These are phyloP conservation scores for Triticum urartu DNA, from an alignment of 176 grass and related monocot species.

Conservation along the genomic window DNA sequence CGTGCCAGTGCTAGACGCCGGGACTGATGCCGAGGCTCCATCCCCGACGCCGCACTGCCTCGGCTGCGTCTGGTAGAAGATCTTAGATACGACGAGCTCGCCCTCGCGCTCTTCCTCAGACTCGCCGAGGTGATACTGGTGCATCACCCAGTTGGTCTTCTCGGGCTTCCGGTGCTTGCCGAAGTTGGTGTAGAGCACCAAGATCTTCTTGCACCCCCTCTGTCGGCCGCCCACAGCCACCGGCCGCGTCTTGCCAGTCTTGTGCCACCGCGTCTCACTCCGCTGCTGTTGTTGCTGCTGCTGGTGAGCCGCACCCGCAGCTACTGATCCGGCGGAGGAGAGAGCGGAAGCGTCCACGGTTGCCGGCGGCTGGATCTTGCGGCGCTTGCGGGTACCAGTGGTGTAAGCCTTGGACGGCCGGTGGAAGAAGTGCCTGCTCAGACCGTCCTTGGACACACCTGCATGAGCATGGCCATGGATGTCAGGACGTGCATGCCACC, in stretches of 20 bases:
- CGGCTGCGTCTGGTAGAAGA: conserved; percentile 96
- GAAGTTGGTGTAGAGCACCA: conserved; percentile 95
- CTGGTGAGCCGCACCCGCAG: not conserved
- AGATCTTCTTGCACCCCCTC: conserved; percentile 93
- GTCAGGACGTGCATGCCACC: conserved; percentile 19
- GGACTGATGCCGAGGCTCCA: not conserved
- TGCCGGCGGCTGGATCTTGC: conserved; percentile 64
- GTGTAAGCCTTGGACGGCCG: conserved; percentile 95
- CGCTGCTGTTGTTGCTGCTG: conserved; percentile 35
- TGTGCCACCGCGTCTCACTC: conserved; percentile 95
- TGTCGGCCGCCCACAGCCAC: conserved; percentile 61
- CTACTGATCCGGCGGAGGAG: not conserved
- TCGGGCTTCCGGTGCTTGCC: conserved; percentile 74
- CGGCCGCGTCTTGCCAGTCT: conserved; percentile 89
- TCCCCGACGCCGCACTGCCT: conserved; percentile 54
- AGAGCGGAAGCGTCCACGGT: not conserved
- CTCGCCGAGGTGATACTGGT: conserved; percentile 91
- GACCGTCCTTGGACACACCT: conserved; percentile 88
- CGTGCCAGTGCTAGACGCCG: not conserved
- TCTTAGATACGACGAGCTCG: conserved; percentile 94
- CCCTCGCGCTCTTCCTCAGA: conserved; percentile 81
- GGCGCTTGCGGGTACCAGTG: conserved; percentile 87
- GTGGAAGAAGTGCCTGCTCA: conserved; percentile 91
- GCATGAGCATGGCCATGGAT: conserved; percentile 24
- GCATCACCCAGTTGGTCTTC: conserved; percentile 99